phyloP scores from a whole-genome alignment of 139 green algal genomes.

The Desmodesmus armatus region DNA sequence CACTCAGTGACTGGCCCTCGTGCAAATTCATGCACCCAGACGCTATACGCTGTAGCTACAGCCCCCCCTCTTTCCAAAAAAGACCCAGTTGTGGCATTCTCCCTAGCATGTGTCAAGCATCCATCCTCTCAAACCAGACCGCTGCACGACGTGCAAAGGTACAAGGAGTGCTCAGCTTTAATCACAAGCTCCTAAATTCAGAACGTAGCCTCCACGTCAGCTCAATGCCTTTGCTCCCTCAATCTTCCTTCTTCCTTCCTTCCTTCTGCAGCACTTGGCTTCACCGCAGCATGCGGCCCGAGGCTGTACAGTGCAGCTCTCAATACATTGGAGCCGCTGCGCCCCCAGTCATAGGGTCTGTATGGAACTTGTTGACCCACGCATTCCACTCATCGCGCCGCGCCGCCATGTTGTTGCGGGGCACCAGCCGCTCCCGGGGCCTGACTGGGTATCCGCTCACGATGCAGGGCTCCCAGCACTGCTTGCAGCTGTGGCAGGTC shows the following conservation, averaged over 20 bases:
- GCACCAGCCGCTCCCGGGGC: constrained; percentile 57
- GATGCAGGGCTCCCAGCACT: constrained; percentile 62
- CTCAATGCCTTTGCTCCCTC: not conserved
- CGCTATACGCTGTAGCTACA: too few relatives aligned
- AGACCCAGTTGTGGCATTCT: too few relatives aligned
- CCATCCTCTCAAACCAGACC: too few relatives aligned
- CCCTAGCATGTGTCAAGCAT: too few relatives aligned
- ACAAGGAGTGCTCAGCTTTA: not conserved
- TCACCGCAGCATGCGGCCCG: too few relatives aligned
- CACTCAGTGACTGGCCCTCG: too few relatives aligned
- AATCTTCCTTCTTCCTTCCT: not conserved
- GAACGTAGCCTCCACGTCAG: not conserved
- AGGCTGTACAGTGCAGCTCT: too few relatives aligned
- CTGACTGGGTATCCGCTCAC: constrained; percentile 76
- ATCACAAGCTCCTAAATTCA: not conserved
- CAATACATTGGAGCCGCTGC: constrained; percentile 65
- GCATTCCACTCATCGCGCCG: constrained; percentile 72
- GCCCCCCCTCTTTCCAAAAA: too few relatives aligned
- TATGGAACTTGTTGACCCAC: constrained; percentile 67
- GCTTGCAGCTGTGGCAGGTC: constrained; percentile 75
- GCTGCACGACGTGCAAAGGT: not conserved
- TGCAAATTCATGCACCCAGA: too few relatives aligned
- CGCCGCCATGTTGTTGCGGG: constrained; percentile 57
- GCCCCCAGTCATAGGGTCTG: constrained; percentile 65
- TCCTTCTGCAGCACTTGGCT: too few relatives aligned